These are phyloP conservation scores for Podaxis sp. DNA, from an alignment of 768 basidiomycete species.

Conservation along the genomic window DNA sequence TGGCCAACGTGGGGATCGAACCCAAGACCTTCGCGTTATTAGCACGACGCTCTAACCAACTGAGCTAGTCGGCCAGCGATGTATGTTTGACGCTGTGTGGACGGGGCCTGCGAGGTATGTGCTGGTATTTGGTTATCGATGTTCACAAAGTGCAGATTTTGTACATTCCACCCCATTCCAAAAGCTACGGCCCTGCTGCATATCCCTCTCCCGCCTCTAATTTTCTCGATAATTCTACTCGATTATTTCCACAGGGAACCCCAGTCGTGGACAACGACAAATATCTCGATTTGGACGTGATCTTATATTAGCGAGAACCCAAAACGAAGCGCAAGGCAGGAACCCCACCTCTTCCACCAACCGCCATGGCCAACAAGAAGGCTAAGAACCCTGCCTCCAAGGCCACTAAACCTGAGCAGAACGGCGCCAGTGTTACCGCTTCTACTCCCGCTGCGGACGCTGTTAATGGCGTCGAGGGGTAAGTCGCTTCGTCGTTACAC, in stretches of 20 bases:
- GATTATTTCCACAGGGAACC: not conserved
- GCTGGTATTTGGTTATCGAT: not conserved
- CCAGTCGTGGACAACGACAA: not conserved
- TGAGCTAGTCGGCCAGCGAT: constrained; percentile 70
- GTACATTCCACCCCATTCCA: not conserved
- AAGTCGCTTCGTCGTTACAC: not conserved
- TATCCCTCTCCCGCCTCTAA: not conserved
- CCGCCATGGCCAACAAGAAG: constrained; percentile 13
- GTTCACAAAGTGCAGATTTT: not conserved
- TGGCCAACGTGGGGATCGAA: constrained; percentile 23
- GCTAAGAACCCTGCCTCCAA: not conserved
- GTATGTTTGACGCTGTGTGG: not conserved
- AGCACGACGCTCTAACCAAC: constrained; percentile 86
- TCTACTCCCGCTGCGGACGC: not conserved
- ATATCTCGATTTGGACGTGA: not conserved
- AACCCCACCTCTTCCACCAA: not conserved
- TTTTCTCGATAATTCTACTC: not conserved
- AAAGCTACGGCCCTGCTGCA: not conserved
- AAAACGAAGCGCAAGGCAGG: constrained; percentile 12
- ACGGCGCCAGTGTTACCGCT: not conserved
- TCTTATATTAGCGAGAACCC: not conserved
- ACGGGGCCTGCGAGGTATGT: not conserved
- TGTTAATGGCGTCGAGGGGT: not conserved
- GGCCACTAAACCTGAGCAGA: not conserved
- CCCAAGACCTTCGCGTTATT: constrained; percentile 73